Conservation (phyloP, 441 rosid genomes). For the Populus hybrid region DNA sequence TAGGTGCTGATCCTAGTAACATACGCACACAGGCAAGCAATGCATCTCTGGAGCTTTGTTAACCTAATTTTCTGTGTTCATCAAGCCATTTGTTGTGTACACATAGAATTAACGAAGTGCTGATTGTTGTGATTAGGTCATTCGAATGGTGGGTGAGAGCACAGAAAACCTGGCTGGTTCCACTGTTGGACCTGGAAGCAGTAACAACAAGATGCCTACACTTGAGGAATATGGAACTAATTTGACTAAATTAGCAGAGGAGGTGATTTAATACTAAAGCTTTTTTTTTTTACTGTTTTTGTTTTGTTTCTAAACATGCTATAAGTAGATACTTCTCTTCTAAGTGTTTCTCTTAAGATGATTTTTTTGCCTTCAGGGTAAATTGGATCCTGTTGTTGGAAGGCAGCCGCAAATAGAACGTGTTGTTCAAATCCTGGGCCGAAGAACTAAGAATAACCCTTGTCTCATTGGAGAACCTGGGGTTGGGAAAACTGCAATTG, state of each 20-base stretch:
- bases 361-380: conserved; percentile 31
- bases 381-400: conserved; percentile 58
- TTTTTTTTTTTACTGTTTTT: background rate
- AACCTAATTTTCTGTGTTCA: background rate
- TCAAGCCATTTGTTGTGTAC: background rate
- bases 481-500: conserved; percentile 67
- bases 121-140: conserved; percentile 50
- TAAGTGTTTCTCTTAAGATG: background rate
- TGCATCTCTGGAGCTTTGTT: conserved; percentile 3
- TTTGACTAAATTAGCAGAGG: conserved; percentile 94
- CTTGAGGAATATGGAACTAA: conserved; percentile 98
- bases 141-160: conserved; percentile 97
- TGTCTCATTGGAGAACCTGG: conserved; percentile 65
- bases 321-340: background rate
- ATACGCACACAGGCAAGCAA: conserved; percentile 82
- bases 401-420: conserved; percentile 54
- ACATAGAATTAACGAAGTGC: background rate
- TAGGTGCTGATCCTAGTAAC: conserved; percentile 87
- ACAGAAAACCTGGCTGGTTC: conserved; percentile 69
- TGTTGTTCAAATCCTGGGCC: conserved; percentile 49
- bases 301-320: background rate
- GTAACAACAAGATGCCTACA: conserved; percentile 88
- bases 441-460: conserved; percentile 58
- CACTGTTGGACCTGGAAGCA: conserved; percentile 70
- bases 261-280: conserved; percentile 40